Evolutionary conservation across 129 eudicot species (phyloP).

Genomic region (Logfia minima): DNA sequence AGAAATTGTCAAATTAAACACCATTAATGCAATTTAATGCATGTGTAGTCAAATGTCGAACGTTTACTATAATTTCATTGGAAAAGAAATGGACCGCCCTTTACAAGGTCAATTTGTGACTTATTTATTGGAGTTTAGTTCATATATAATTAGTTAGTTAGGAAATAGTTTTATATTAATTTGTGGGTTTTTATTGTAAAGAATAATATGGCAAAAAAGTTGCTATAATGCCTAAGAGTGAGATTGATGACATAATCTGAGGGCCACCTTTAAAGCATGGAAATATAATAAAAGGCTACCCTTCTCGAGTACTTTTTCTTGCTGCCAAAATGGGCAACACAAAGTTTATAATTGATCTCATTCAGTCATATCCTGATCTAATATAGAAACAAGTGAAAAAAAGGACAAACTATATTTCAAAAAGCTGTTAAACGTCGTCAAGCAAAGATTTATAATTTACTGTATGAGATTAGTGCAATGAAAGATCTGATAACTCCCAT

Average conservation of each 20-base stretch:
- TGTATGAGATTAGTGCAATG: constrained; percentile 45
- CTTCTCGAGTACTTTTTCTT: constrained; percentile 44
- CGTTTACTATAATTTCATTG: neutral
- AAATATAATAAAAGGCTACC: constrained; percentile 17
- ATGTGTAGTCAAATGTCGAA: no score
- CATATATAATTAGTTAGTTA: no score
- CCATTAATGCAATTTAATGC: no score
- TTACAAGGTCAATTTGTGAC: neutral
- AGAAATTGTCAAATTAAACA: no score
- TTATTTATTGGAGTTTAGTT: neutral
- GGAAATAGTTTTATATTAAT: no score
- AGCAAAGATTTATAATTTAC: constrained; percentile 42
- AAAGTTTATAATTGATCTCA: constrained; percentile 38
- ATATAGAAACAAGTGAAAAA: constrained; percentile 47
- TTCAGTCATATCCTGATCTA: constrained; percentile 49
- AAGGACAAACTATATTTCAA: constrained; percentile 48
- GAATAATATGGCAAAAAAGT: constrained; percentile 23
- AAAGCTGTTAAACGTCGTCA: constrained; percentile 49
- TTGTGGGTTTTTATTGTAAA: neutral
- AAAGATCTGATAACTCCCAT: constrained; percentile 44
- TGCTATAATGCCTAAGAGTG: constrained; percentile 21
- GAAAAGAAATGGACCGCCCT: neutral
- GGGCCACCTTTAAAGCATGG: constrained; percentile 24
- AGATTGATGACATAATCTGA: constrained; percentile 30
- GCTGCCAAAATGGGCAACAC: constrained; percentile 50